These are phyloP conservation scores for Musa acuminata DNA, from an alignment of 176 grass and related monocot genomes.

Conservation along the genomic window DNA sequence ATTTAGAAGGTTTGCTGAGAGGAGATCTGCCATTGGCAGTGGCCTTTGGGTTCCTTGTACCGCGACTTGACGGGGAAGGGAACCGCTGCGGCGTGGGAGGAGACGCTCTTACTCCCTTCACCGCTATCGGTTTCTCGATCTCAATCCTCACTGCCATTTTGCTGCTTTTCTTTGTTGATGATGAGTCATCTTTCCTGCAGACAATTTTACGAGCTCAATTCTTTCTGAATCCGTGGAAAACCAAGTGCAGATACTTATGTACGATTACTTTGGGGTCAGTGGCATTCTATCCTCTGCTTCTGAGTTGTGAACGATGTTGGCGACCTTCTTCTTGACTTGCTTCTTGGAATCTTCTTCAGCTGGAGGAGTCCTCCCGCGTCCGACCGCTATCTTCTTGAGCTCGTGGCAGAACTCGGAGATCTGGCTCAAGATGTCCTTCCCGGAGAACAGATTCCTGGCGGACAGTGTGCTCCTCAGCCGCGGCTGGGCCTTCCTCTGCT, in stretches of 20 bases:
- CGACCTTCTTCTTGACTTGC: slow-evolving; percentile 14
- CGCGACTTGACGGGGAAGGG: slow-evolving; percentile 49
- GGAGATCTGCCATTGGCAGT: slow-evolving; percentile 31
- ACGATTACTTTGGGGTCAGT: slow-evolving; percentile 1
- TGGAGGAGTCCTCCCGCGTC: slow-evolving; percentile 9
- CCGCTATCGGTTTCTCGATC: slow-evolving; percentile 21
- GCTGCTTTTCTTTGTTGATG: slow-evolving; percentile 20
- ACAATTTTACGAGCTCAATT: not conserved
- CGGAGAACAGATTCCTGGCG: slow-evolving; percentile 92
- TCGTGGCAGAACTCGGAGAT: slow-evolving; percentile 92
- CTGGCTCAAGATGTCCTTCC: slow-evolving; percentile 77
- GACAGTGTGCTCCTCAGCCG: slow-evolving; percentile 89
- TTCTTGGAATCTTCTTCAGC: slow-evolving; percentile 20
- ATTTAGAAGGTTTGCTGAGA: slow-evolving; percentile 57
- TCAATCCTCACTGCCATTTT: slow-evolving; percentile 30
- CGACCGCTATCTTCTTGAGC: slow-evolving; percentile 70
- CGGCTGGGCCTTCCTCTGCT: slow-evolving; percentile 32
- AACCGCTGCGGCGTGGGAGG: slow-evolving; percentile 84
- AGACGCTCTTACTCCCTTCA: slow-evolving; percentile 67
- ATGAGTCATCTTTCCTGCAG: slow-evolving; percentile 18
- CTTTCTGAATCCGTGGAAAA: not conserved
- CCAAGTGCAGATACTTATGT: too few species aligned
- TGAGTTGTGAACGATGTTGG: not conserved
- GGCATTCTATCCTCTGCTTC: not conserved
- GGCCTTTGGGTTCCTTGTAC: slow-evolving; percentile 37